Base-by-base conservation (phyloP, 225 moss, liverwort and hornwort species). In the Straminergon stramineum region DNA sequence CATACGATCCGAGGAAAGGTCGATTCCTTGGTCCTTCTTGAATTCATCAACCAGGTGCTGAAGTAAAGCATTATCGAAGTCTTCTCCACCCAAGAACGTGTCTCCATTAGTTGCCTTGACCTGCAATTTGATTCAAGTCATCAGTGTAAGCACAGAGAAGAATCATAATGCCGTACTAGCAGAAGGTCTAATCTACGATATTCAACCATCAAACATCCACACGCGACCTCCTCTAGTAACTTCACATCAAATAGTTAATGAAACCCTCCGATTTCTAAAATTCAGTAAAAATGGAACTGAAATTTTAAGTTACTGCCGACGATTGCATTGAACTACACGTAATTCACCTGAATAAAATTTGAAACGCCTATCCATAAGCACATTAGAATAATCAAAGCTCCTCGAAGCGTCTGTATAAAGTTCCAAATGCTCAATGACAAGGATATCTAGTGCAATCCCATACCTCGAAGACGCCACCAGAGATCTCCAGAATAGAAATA, bases 91-190 rank as follows among this genome's bases (percentile, higher is more conserved):
- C 92, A 98, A 87, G 89, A 98, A 98, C 1, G 98, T 98, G 55
- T 98, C 98, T 79, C 98, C 98, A 67, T 98, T 98, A 3, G 98
- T 98, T 41, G 97, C 97, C 92, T 98, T 98, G 14, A 98, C 98
- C 98, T 88, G n/a, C 51, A 62, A 22, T 88, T 71, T 30, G 5
- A n/a, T 82, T 11, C 30, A 88, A 62, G n/a, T 51, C 11, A 48
- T 82, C 61, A 81, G 28, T 16, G 61, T 51, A 62, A n/a, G 43
- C 61, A 57, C 30, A 70, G 51, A 70, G 27, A 57, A 70, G 11
- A 35, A 74, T 19, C 23, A 24, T 52, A 31, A 13, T 30, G 9
- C 15, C 64, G 11, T 41, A 41, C 13, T 21, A 18, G 61, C 13
- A 32, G 52, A 60, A 11, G 51, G 19, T 61, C 70, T 26, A 57